Percentiles rank a stretch among this genome's conserved stretches.
Evolutionary conservation across 2,329 filamentous ascomycete genomes (phyloP).

Genomic region (Botrytis byssoidea): DNA sequence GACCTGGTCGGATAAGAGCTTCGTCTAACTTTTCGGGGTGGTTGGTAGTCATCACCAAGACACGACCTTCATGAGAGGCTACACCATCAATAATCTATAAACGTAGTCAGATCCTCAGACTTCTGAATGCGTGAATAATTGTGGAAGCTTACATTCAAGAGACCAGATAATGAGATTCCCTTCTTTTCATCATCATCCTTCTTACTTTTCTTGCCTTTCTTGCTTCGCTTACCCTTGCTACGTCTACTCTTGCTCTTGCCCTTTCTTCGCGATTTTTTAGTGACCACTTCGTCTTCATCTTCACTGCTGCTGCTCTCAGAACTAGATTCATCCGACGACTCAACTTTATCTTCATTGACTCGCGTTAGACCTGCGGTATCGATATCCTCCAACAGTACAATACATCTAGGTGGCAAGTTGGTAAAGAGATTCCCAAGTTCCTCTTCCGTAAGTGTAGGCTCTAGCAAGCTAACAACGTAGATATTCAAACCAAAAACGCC

Average conservation of each 20-base stretch:
- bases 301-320: background rate
- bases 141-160: constrained; percentile 57
- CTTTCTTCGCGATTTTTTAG: constrained; percentile 47
- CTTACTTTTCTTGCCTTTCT: background rate
- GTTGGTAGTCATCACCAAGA: constrained; percentile 83
- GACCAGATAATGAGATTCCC: constrained; percentile 70
- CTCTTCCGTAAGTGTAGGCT: constrained; percentile 61
- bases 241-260: constrained; percentile 33
- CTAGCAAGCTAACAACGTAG: constrained; percentile 60
- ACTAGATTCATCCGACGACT: constrained; percentile 12
- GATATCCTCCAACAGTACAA: constrained; percentile 68
- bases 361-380: constrained; percentile 62
- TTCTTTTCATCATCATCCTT: constrained; percentile 32
- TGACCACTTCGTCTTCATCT: constrained; percentile 30
- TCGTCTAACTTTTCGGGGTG: constrained; percentile 70
- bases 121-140: background rate
- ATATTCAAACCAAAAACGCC: constrained; percentile 66
- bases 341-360: constrained; percentile 31
- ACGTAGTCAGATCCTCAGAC: constrained; percentile 9
- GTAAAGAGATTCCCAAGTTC: constrained; percentile 59
- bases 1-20: constrained; percentile 70
- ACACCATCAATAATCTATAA: constrained; percentile 48
- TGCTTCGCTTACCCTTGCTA: constrained; percentile 37
- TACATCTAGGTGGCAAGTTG: constrained; percentile 59
- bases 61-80: constrained; percentile 72